Conservation (phyloP, 306 rosid genomes). For the Cercis canadensis region DNA sequence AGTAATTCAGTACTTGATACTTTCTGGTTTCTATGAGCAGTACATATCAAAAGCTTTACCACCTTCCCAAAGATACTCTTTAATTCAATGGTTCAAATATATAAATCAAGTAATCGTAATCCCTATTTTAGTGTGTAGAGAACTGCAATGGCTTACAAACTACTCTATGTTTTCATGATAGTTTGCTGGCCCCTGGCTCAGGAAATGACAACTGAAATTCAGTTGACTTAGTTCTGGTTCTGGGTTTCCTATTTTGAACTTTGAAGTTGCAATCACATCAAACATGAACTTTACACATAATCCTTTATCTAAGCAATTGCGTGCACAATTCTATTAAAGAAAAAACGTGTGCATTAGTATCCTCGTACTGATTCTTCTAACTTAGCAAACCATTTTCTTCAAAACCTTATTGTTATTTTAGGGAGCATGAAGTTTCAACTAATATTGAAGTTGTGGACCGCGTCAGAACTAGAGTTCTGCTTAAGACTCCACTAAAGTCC, state of each 20-base stretch:
- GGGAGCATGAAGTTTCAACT: constrained; percentile 17
- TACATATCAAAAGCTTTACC: no score
- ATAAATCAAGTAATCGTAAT: background rate
- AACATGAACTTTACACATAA: constrained; percentile 27
- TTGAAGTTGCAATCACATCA: background rate
- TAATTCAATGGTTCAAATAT: background rate
- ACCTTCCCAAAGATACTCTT: no score
- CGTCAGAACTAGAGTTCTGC: constrained; percentile 7
- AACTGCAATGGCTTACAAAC: background rate
- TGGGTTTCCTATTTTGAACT: background rate
- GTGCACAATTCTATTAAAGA: no score
- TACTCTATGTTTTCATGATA: background rate
- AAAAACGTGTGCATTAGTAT: constrained; percentile 11
- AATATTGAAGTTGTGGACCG: background rate
- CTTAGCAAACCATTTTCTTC: constrained; percentile 7
- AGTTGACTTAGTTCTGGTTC: constrained; percentile 13
- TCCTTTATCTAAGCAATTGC: constrained; percentile 7
- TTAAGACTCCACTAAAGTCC: constrained; percentile 11
- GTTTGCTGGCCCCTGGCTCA: constrained; percentile 5
- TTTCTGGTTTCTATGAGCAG: background rate
- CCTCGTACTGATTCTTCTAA: constrained; percentile 12
- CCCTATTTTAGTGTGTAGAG: background rate
- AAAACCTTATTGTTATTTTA: constrained; percentile 5
- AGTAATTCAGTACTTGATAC: constrained; percentile 20
- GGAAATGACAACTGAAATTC: constrained; percentile 15